Percentiles rank a stretch among this genome's conserved stretches.
Evolutionary conservation across 225 moss, liverwort and hornwort species (phyloP).

Genomic region (Climacium dendroides): DNA sequence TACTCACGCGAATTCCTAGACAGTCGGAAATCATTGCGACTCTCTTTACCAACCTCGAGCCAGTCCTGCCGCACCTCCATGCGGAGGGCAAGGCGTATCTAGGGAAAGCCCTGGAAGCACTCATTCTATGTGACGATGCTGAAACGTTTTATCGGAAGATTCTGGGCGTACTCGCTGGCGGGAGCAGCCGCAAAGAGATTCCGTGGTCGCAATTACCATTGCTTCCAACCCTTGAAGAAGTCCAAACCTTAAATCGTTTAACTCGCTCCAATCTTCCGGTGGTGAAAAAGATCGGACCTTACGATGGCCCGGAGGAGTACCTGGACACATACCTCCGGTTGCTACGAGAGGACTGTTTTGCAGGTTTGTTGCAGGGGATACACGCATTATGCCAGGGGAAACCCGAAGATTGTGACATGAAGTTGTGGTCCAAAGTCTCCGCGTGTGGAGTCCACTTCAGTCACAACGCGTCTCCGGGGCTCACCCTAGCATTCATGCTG

Average conservation of each 20-base stretch:
- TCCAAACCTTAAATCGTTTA: background rate
- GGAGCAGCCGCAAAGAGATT: background rate
- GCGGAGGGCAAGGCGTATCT: background rate
- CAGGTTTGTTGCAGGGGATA: conserved; percentile 18
- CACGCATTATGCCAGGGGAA: conserved; percentile 1
- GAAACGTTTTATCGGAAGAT: background rate
- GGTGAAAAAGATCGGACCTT: conserved; percentile 14
- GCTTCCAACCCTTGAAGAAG: conserved; percentile 13
- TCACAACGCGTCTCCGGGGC: background rate
- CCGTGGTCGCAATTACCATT: conserved; percentile 22
- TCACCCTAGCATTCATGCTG: conserved; percentile 6
- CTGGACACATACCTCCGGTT: conserved; percentile 25
- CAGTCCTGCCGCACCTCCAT: background rate
- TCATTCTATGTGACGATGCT: background rate
- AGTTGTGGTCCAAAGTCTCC: conserved; percentile 12
- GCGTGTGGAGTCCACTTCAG: conserved; percentile 2
- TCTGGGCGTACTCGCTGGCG: background rate
- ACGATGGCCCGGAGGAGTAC: conserved; percentile 7
- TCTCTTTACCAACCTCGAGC: background rate
- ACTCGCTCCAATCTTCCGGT: conserved; percentile 5
- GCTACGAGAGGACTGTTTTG: conserved; percentile 26
- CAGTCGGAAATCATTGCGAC: background rate
- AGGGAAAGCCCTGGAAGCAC: background rate
- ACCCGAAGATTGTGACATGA: conserved; percentile 2
- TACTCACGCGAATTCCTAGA: background rate